These are phyloP conservation scores for Corymbia citriodora DNA, from an alignment of 441 rosid species.

Conservation along the genomic window DNA sequence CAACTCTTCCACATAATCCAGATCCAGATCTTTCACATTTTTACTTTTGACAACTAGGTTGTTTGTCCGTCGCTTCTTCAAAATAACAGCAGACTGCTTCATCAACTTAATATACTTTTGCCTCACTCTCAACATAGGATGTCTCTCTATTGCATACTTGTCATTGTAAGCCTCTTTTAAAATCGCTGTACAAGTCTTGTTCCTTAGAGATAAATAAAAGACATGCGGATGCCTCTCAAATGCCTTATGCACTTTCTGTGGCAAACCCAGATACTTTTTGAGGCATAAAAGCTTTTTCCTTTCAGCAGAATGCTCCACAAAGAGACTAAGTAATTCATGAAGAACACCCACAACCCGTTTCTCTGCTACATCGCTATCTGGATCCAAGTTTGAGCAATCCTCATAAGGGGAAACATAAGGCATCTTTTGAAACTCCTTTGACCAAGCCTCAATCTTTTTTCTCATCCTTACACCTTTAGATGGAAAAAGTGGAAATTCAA, in stretches of 20 bases:
- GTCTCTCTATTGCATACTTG: slow-evolving; percentile 34
- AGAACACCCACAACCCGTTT: slow-evolving; percentile 82
- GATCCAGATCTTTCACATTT: slow-evolving; percentile 29
- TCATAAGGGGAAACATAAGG: slow-evolving; percentile 77
- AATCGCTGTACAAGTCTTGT: slow-evolving; percentile 66
- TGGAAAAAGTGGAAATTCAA: slow-evolving; percentile 75
- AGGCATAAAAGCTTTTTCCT: slow-evolving; percentile 49
- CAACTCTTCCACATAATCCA: slow-evolving; percentile 12
- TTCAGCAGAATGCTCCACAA: slow-evolving; percentile 79
- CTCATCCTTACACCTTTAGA: slow-evolving; percentile 71
- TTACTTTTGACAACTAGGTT: slow-evolving; percentile 2
- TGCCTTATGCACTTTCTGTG: slow-evolving; percentile 54
- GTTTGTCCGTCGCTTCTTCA: slow-evolving; percentile 31
- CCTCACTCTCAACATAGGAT: slow-evolving; percentile 59
- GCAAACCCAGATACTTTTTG: slow-evolving; percentile 46
- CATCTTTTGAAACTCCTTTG: slow-evolving; percentile 56
- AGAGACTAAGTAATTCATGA: slow-evolving; percentile 70
- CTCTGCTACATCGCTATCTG: slow-evolving; percentile 64
- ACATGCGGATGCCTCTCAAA: slow-evolving; percentile 87
- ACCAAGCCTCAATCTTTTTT: slow-evolving; percentile 67
- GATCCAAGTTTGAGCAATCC: slow-evolving; percentile 57
- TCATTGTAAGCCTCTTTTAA: slow-evolving; percentile 70
- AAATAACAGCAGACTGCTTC: slow-evolving; percentile 39
- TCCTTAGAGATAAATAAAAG: slow-evolving; percentile 73
- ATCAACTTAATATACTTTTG: slow-evolving; percentile 56